Percentiles rank a stretch among this genome's conserved stretches.
phyloP scores from a whole-genome alignment of 768 basidiomycete genomes.

The Russula ochroleuca region DNA sequence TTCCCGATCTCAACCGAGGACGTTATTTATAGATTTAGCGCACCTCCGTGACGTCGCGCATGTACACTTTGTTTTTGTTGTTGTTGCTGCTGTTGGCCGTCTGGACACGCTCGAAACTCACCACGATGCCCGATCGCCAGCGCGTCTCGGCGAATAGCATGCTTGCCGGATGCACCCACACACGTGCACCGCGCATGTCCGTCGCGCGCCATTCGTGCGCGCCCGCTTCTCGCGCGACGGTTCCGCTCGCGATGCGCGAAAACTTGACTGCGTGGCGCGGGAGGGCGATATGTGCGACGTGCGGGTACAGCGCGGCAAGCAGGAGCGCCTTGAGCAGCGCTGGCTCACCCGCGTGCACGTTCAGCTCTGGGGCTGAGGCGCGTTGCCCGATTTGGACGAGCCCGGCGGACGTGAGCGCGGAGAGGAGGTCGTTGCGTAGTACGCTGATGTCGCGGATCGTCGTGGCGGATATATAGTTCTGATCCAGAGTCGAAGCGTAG shows the following conservation, averaged over 20 bases:
- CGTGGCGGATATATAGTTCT: constrained; percentile 81
- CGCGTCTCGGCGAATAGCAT: constrained; percentile 66
- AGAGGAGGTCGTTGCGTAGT: constrained; percentile 72
- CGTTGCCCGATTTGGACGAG: constrained; percentile 51
- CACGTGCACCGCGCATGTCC: constrained; percentile 57
- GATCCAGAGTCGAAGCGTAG: background rate
- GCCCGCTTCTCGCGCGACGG: constrained; percentile 77
- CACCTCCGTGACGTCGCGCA: constrained; percentile 86
- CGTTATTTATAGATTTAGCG: too few relatives aligned
- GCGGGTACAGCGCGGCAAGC: constrained; percentile 84
- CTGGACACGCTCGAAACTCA: constrained; percentile 78
- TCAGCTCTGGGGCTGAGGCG: constrained; percentile 50
- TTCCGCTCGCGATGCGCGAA: constrained; percentile 78
- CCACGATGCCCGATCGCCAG: constrained; percentile 76
- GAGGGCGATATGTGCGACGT: constrained; percentile 70
- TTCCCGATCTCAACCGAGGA: background rate
- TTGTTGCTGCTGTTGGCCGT: constrained; percentile 42
- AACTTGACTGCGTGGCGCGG: constrained; percentile 75
- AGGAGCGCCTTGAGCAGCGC: constrained; percentile 83
- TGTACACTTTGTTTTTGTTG: constrained; percentile 55
- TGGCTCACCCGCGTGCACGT: constrained; percentile 57
- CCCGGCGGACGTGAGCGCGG: constrained; percentile 64
- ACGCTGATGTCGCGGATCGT: constrained; percentile 74
- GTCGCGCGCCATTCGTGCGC: constrained; percentile 82
- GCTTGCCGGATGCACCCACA: constrained; percentile 82